phyloP scores from a whole-genome alignment of 2,329 filamentous ascomycete genomes.

The Venturiaceae sp. region DNA sequence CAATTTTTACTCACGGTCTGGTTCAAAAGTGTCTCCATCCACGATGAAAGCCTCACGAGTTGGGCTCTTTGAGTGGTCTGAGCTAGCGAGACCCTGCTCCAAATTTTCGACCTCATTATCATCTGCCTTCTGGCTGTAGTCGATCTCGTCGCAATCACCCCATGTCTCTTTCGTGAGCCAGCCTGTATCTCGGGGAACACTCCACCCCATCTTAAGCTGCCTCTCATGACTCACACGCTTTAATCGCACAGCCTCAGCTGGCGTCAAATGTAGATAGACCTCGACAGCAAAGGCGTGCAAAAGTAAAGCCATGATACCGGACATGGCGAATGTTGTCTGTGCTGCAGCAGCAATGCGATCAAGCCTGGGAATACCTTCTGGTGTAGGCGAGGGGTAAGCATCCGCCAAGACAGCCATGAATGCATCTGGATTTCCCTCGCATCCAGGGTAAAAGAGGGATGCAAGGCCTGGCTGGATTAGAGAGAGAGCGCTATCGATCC shows the following conservation, averaged over 20 bases:
- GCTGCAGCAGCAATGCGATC: background rate
- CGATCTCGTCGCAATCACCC: background rate
- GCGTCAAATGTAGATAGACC: conserved; percentile 3
- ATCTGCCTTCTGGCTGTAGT: too few relatives aligned
- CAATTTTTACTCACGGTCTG: too few relatives aligned
- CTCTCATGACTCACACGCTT: background rate
- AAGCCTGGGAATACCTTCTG: background rate
- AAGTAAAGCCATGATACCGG: background rate
- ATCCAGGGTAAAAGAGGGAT: background rate
- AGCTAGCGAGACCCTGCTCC: too few relatives aligned
- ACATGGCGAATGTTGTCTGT: background rate
- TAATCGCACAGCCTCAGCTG: background rate
- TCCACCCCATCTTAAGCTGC: background rate
- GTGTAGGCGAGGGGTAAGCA: background rate
- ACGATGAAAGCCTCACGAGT: too few relatives aligned
- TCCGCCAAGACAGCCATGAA: background rate
- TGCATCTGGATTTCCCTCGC: background rate
- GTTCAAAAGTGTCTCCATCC: too few relatives aligned
- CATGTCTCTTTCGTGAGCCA: background rate
- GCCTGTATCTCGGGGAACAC: background rate
- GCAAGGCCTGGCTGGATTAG: too few relatives aligned
- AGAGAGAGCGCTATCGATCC: background rate
- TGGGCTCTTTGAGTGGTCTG: too few relatives aligned
- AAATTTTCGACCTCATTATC: too few relatives aligned
- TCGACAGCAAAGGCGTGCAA: background rate